Percentiles rank a stretch among this genome's conserved stretches.
phyloP scores from a whole-genome alignment of 345 rosid species.

The Syzygium jambos region DNA sequence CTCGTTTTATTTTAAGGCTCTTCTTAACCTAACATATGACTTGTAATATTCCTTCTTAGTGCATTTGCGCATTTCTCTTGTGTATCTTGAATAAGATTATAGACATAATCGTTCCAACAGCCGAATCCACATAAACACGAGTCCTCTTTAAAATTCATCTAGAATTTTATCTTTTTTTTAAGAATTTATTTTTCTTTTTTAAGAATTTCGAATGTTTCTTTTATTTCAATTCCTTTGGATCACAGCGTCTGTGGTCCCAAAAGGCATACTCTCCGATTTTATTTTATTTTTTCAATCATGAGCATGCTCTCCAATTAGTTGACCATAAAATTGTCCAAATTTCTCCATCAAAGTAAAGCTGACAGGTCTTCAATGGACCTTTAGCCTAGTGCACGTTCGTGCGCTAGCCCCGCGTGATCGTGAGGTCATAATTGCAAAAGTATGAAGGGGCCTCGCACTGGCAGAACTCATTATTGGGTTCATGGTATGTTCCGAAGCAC shows the following conservation, averaged over 20 bases:
- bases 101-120: background rate
- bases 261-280: background rate
- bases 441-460: background rate
- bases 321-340: background rate
- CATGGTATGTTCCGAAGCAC: background rate
- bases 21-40: background rate
- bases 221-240: background rate
- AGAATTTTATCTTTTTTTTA: background rate
- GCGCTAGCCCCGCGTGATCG: background rate
- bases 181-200: background rate
- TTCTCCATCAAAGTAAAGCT: background rate
- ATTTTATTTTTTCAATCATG: too few species aligned
- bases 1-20: background rate
- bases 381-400: background rate
- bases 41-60: background rate
- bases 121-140: background rate
- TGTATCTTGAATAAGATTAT: background rate
- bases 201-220: background rate
- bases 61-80: background rate
- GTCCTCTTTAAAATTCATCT: background rate
- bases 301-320: background rate
- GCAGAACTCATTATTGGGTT: background rate
- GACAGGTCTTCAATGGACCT: background rate
- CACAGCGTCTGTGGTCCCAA: background rate
- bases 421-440: background rate